Evolutionary conservation across 495 filamentous ascomycete species (phyloP).

Genomic region (Penicillium crystallinum): DNA sequence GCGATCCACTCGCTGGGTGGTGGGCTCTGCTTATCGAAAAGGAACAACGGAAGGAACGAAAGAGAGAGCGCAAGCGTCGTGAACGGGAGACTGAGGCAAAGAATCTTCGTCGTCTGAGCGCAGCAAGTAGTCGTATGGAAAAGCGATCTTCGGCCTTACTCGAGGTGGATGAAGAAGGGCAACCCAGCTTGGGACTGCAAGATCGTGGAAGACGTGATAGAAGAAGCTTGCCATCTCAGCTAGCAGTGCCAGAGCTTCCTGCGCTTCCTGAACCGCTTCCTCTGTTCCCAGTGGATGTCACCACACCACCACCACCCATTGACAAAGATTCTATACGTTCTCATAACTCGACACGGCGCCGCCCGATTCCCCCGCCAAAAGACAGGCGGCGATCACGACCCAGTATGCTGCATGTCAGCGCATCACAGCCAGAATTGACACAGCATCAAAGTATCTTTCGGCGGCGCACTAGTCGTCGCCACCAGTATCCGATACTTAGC

Average conservation of each 20-base stretch:
- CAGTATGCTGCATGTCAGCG: slow-evolving; percentile 76
- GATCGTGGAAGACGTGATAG: slow-evolving; percentile 51
- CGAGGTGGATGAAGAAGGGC: slow-evolving; percentile 70
- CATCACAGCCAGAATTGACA: slow-evolving; percentile 61
- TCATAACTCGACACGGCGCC: slow-evolving; percentile 60
- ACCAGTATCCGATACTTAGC: slow-evolving; percentile 67
- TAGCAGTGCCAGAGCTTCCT: slow-evolving; percentile 62
- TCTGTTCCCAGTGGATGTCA: slow-evolving; percentile 34
- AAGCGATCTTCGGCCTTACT: slow-evolving; percentile 65
- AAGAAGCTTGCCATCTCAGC: slow-evolving; percentile 49
- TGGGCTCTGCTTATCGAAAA: slow-evolving; percentile 95
- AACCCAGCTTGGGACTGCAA: slow-evolving; percentile 29
- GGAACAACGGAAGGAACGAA: slow-evolving; percentile 82
- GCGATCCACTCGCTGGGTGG: slow-evolving; percentile 89
- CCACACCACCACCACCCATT: slow-evolving; percentile 56
- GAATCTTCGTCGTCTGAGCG: slow-evolving; percentile 74
- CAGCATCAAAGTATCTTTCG: slow-evolving; percentile 52
- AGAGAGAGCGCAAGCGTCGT: slow-evolving; percentile 77
- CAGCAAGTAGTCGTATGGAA: slow-evolving; percentile 78
- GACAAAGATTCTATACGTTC: slow-evolving; percentile 75
- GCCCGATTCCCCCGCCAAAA: slow-evolving; percentile 81
- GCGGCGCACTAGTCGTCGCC: slow-evolving; percentile 50
- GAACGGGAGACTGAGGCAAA: slow-evolving; percentile 80
- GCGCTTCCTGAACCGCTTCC: slow-evolving; percentile 58
- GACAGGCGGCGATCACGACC: slow-evolving; percentile 67